These are phyloP conservation scores for Annulohypoxylon truncatum DNA, from an alignment of 2,329 filamentous ascomycete genomes.

Conservation along the genomic window DNA sequence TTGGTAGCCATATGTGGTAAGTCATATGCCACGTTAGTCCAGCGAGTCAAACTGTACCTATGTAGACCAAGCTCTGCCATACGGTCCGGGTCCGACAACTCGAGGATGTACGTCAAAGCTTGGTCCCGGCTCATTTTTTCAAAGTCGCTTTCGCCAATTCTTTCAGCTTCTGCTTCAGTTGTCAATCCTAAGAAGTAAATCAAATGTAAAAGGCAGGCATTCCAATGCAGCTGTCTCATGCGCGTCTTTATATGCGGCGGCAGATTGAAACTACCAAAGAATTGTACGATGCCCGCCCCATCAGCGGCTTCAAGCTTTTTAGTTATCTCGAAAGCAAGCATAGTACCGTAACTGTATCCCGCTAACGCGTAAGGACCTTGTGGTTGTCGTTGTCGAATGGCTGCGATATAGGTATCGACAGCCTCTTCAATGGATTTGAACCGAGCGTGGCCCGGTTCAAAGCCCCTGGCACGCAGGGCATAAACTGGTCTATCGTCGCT, in stretches of 20 bases:
- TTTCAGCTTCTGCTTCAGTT: conserved; percentile 45
- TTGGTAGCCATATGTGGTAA: conserved; percentile 54
- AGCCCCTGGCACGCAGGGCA: conserved; percentile 58
- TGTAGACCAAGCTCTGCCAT: no score
- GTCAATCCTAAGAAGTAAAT: conserved; percentile 55
- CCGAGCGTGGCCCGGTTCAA: conserved; percentile 56
- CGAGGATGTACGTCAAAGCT: no score
- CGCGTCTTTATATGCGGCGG: conserved; percentile 60
- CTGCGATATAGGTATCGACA: conserved; percentile 54
- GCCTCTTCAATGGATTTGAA: conserved; percentile 56
- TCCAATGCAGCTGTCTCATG: conserved; percentile 56
- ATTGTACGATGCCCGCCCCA: conserved; percentile 55
- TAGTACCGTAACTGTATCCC: conserved; percentile 63
- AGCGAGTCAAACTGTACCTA: no score
- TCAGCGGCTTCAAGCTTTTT: conserved; percentile 57
- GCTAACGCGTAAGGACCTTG: conserved; percentile 63
- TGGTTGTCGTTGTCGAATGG: conserved; percentile 58
- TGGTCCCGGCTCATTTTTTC: no score
- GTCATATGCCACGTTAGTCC: conserved; percentile 52
- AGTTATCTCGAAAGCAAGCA: conserved; percentile 62
- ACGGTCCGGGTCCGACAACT: no score
- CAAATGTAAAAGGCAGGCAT: conserved; percentile 54
- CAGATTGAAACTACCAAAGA: conserved; percentile 60
- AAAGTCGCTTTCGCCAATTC: conserved; percentile 11
- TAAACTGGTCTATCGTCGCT: conserved; percentile 59